Conservation (phyloP, 2,329 filamentous ascomycete species). For the Calonectria leucothoes region DNA sequence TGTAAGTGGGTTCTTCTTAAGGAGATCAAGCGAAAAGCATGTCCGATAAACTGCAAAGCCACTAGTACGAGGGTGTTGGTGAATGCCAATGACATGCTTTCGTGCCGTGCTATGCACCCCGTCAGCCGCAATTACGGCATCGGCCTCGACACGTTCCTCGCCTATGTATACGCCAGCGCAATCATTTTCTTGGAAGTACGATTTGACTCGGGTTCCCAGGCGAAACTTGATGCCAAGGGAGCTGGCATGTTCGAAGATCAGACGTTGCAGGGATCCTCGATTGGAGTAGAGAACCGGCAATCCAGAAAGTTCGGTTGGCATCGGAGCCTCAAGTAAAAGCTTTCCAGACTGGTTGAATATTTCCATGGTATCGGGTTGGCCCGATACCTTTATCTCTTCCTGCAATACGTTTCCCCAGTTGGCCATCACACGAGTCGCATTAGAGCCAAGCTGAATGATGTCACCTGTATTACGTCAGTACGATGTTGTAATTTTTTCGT, state of each 20-base stretch:
- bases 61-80: slow-evolving; percentile 3
- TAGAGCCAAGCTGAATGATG: slow-evolving; percentile 1
- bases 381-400: neutral
- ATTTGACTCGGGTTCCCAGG: neutral
- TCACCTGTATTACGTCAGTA: neutral
- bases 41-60: slow-evolving; percentile 12
- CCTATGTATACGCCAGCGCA: neutral
- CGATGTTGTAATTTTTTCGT: neutral
- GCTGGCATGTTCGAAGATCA: neutral
- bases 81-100: slow-evolving; percentile 7
- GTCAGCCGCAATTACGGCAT: slow-evolving; percentile 8
- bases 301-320: neutral
- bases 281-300: slow-evolving; percentile 6
- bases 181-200: neutral
- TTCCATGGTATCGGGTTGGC: neutral
- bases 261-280: neutral
- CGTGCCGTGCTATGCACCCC: slow-evolving; percentile 3
- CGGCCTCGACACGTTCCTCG: neutral
- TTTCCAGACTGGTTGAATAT: neutral
- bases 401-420: slow-evolving; percentile 3
- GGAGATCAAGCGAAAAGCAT: slow-evolving; percentile 5
- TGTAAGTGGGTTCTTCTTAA: neutral
- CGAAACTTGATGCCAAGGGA: slow-evolving; percentile 5
- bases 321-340: neutral
- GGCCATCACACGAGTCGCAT: neutral